Base-by-base conservation (phyloP, 257 asterid species). In the Striga asiatica region DNA sequence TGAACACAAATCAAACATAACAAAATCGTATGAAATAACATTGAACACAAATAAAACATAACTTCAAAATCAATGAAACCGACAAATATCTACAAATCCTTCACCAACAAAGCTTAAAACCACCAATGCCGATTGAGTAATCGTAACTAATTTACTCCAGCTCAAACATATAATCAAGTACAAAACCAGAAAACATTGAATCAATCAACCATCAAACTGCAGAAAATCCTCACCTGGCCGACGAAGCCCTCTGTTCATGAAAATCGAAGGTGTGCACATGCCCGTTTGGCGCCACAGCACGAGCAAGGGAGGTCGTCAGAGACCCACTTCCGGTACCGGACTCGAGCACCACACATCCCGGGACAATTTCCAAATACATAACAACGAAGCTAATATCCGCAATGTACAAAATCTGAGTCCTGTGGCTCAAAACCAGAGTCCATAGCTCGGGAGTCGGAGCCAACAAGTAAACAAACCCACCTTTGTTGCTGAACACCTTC, bases 301-400 rank as follows among this genome's bases (percentile, higher is more conserved):
- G 78, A 1, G 97, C 99, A 62, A 92, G 92, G 10, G 99, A 92
- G 6, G 95, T 79, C 6, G 86, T 50, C 74, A 92, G 66, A 10
- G 97, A 92, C 52, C 99, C 99, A 75, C 99, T 92, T 18, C 99
- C 97, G 0, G 97, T 92, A 16, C 99, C 99, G 0, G 97, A 88
- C 65, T 92, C 99, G 18, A 92, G 94, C 69, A 92, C 97, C 58
- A 84, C 64, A 25, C 91, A 92, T 22, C 97, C 97, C 6, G 99
- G 95, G 70, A 85, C 78, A 16, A 88, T 55, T 71, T 88, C 99
- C 88, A 92, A 65, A 65, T 77, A 92, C 93, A 76, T 82, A 13
- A 92, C 71, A 28, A 92, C 93, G 27, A 92, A 88, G 65, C 97
- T 88, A 60, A 92, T 84, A 68, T 92, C 98, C 14, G 95, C 97